Evolutionary conservation across 2,329 filamentous ascomycete species (phyloP), one percentile per base, ranked within the genome.

Genomic region (Phialemoniopsis sp.): DNA sequence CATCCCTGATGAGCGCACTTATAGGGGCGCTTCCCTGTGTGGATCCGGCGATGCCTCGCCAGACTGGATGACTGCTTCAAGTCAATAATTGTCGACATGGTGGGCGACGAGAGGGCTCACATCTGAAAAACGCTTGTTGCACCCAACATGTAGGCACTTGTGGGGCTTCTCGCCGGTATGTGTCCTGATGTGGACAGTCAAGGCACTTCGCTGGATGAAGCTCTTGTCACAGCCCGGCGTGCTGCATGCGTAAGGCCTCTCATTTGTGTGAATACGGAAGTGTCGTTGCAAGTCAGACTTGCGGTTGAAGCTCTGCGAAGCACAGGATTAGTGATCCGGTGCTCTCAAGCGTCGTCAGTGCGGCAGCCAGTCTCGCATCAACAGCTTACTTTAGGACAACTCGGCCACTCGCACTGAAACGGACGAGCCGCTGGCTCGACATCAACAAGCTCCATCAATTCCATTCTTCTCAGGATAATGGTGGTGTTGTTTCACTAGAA

Each of bases 111-210:
- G 15, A 26, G 32, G 31, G 21, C 78, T 48, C 62, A 84, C 81
- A 61, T 86, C 82, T 39, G 82, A 85, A 54, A 86, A 86, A 31
- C 78, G 69, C 63, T 85, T 86, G 33, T 76, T 78, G 51, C 82
- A 86, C 15, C 77, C 80, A 18, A 73, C 62, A 47, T 82, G 75
- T 53, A 80, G 73, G 52, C 82, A 87, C 50, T 79, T 73, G 49
- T 86, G 80, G 42, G 82, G 82, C 59, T 86, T 87, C 64, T 86
- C 82, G 55, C 91, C 93, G 0, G 91, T 98, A 66, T 98, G 82
- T 12, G 80, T 85, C 46, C 82, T 75, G 41, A 81, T 82, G 56
- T 87, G 82, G 31, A 86, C 82, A 3, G 80, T 85, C 48, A 86
- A 60, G 30, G 82, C 82, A 58, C 81, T 85, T 44, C 80, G 68